Evolutionary conservation across 441 rosid genomes (phyloP), one percentile per base, ranked within the genome.

Genomic region (Populus hybrid): DNA sequence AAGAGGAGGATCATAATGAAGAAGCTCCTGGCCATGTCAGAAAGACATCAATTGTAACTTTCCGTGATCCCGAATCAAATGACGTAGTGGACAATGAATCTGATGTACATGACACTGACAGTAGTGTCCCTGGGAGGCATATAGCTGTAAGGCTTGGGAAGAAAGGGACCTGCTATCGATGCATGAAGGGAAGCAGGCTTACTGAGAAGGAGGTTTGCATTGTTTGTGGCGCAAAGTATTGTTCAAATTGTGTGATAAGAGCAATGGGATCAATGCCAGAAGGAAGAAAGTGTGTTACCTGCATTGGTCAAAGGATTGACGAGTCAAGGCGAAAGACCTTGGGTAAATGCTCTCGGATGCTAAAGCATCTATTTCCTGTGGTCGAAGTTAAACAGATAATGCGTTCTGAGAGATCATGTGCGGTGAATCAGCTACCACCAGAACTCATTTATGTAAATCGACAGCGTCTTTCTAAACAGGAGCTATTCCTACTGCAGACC

Each of bases 201-300:
- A 93, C 94, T 0, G 92, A 88, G 77, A 94, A 96, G 84, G 99
- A 92, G 86, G 89, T 86, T 11, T 96, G 99, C 87, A 86, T 96
- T 81, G 99, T 94, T 42, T 96, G 98, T 63, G 92, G 88, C 76
- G 93, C 98, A 16, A 96, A 92, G 79, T 96, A 90, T 81, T 96
- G 99, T 74, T 76, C 83, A 26, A 86, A 80, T 76, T 96, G 98
- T 33, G 92, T 94, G 24, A 84, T 96, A 83, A 85, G 96, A 80
- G 98, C 98, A 21, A 96, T 96, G 98, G 99, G 98, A 31, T 88
- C 97, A 8, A 89, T 96, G 99, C 98, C 99, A 16, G 96, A 96
- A 88, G 99, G 99, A 69, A 90, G 99, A 85, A 96, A 96, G 83
- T 94, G 99, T 28, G 87, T 94, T 61, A 82, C 86, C 53, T 96